Base-by-base conservation (phyloP, 163 green algal species). In the Chlamydomonas reinhardtii region DNA sequence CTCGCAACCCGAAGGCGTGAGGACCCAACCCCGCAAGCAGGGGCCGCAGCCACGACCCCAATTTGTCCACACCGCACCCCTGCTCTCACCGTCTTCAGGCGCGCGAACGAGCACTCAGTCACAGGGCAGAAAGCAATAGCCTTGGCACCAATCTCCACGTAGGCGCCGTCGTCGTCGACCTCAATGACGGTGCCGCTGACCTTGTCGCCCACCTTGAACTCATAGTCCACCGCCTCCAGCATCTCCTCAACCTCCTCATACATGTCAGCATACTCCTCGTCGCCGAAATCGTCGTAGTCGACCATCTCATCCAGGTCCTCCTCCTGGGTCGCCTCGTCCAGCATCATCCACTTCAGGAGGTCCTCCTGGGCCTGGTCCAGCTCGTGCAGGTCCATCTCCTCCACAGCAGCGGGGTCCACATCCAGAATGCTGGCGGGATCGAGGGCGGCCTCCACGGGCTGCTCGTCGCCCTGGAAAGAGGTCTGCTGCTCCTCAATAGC, bases 121-220 rank as follows among this genome's bases (percentile, higher is more conserved):
- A 95, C 86, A 2, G 97, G 95, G 77, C 94, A 95, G 87, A 97
- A 98, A 54, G 95, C 97, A 2, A 95, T 90, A 15, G 92, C 92
- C 94, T 99, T 99, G 65, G 93, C 94, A 39, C 97, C 97, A 74
- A 99, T 95, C 82, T 99, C 97, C 15, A 99, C 93, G 72, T 96
- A 98, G 0, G 96, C 97, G 64, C 97, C 97, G 59, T 95, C 94
- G 68, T 96, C 92, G 88, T 98, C 95, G 9, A 98, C 89, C 64
- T 95, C 92, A 84, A 96, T 96, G 31, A 99, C 93, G 19, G 91
- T 96, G 83, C 97, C 97, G 32, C 76, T 75, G 22, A 97, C 93
- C 83, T 92, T 94, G 86, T 98, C 94, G 24, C 93, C 95, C 19
- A 92, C 71, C 66, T 92, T 90, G 65, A 94, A 92, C 25, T 91